Base-by-base conservation (phyloP, 495 filamentous ascomycete species). In the Xeromyces bisporus region DNA sequence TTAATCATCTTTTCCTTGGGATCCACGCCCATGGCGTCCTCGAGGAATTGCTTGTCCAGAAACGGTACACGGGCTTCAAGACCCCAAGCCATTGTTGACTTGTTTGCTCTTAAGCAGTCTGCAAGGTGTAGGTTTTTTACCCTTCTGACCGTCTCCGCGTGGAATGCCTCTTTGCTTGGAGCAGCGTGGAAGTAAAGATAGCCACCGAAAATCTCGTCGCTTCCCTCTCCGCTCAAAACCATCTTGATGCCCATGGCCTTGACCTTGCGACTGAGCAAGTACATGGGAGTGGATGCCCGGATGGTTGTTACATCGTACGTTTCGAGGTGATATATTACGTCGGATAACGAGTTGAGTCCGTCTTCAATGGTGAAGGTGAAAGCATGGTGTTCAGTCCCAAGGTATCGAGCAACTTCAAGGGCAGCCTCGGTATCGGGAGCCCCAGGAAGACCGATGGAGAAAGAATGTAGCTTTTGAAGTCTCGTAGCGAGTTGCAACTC, bases 211-310 rank as follows among this genome's bases (percentile, higher is more conserved):
- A 94, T 91, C 58, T 97, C 89, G 53, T 97, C 89, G 47, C 75
- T 83, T 36, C 89, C 89, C 62, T 97, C 89, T 33, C 89, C 89
- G 48, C 77, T 85, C 25, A 97, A 68, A 35, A 97, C 89, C 89
- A 97, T 97, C 71, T 97, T 97, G 34, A 97, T 82, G 38, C 89
- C 91, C 69, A 93, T 77, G 11, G 84, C 89, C 67, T 97, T 97
- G 66, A 97, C 96, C 63, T 96, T 97, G 45, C 89, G 78, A 40
- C 80, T 83, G 9, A 97, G 73, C 31, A 97, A 67, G 62, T 92
- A 97, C 89, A 97, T 97, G 34, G 89, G 89, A 4, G 89, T 97
- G 12, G 91, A 96, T 24, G 89, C 89, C 55, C 89, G 83, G 52
- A 97, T 93, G 10, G 89, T 97, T 33, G 89, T 97, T 10, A 97